phyloP scores from a whole-genome alignment of 2,329 filamentous ascomycete genomes.

The Colletotrichum spaethianum region DNA sequence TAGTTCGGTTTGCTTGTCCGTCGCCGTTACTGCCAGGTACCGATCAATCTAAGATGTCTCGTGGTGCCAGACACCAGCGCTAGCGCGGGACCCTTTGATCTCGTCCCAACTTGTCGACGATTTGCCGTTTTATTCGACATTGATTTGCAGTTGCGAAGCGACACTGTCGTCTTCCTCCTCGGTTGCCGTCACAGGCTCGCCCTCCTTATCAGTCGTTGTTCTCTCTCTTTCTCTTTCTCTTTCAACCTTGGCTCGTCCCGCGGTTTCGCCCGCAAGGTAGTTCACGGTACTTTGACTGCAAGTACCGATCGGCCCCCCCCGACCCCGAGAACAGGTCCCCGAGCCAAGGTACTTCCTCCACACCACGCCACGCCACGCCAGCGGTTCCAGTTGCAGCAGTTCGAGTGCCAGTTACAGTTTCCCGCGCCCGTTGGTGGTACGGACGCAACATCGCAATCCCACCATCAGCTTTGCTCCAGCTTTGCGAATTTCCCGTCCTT shows the following conservation, averaged over 20 bases:
- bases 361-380: slow-evolving; percentile 29
- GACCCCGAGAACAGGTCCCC: not conserved
- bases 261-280: not conserved
- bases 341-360: not conserved
- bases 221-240: too few relatives aligned
- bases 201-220: not conserved
- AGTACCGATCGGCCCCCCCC: not conserved
- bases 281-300: not conserved
- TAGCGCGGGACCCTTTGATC: slow-evolving; percentile 10
- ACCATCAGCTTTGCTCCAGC: slow-evolving; percentile 17
- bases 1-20: not conserved
- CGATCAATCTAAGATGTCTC: slow-evolving; percentile 14
- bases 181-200: not conserved
- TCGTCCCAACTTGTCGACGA: not conserved
- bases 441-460: slow-evolving; percentile 38
- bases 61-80: slow-evolving; percentile 10
- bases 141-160: not conserved
- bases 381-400: slow-evolving; percentile 24
- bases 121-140: not conserved
- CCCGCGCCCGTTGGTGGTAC: slow-evolving; percentile 33
- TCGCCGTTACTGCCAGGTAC: slow-evolving; percentile 16
- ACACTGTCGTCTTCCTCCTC: not conserved
- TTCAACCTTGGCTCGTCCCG: not conserved
- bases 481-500: slow-evolving; percentile 25
- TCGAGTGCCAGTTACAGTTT: slow-evolving; percentile 39